Base-by-base conservation (phyloP, 164 flowering plant genomes). In the Magnolia officinalis region DNA sequence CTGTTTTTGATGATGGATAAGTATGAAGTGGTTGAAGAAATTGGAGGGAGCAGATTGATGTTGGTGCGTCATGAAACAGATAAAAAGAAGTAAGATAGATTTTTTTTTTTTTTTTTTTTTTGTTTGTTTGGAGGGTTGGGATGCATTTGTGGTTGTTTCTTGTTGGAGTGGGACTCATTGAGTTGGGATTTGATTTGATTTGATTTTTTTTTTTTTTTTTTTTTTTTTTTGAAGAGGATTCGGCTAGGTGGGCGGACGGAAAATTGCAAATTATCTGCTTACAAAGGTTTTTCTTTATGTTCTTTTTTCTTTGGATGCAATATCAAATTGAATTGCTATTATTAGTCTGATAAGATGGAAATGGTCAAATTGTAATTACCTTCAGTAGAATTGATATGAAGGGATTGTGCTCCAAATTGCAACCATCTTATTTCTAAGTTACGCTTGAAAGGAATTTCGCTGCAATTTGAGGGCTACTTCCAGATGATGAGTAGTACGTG, bases 161-260 rank as follows among this genome's bases (percentile, higher is more conserved):
- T 37, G 8, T 37, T 29, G 51, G 50, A 68, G 31, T 6, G 6
- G 51, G 10, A 29, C 21, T 10, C 31, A 20, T 61, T 45, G 8
- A 52, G 64, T 18, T 1, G 21, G 18, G 19, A 50, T 49, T 21
- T 19, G 7, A 0, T 6, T 72, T 52, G n/a, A n/a, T n/a, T n/a
- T n/a, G n/a, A n/a, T 26, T 13, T 8, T 45, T 45, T 8, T 45
- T 2, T 45, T 70, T 55, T 11, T 8, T 52, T 24, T 24, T 23
- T 23, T 9, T 64, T n/a, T n/a, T 11, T 83, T 31, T 29, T 83
- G 79, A 83, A 83, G 80, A 83, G 78, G 81, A 83, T 83, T 73
- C 81, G 77, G 14, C 55, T 83, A 29, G 77, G 77, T 4, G 78
- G 79, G 72, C 79, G 74, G 72, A 74, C 81, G n/a, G 81, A 83